Base-by-base conservation (phyloP, 2,329 filamentous ascomycete genomes). In the Calonectria ilicicola region DNA sequence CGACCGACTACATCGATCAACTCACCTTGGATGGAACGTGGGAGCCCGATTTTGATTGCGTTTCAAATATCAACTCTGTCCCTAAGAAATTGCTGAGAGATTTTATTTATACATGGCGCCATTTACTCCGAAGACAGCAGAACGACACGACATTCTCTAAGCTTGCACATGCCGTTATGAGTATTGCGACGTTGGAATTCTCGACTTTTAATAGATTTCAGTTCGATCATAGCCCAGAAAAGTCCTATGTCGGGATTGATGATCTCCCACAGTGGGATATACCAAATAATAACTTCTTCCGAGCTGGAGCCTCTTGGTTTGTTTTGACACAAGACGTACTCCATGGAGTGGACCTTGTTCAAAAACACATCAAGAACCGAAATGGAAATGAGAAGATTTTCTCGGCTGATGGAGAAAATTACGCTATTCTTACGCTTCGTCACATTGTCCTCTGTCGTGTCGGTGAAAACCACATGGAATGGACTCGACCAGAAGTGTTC, bases 41-140 rank as follows among this genome's bases (percentile, higher is more conserved):
- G 76, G 65, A 74, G 14, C 75, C 75, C 17, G 44, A 74, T 21
- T 10, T 74, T 12, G 15, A 74, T 10, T 1, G 3, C 1, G 0
- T 53, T 23, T 65, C 66, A 4, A 38, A 72, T 19, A 8, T n/a
- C 40, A 73, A 23, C n/a, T 19, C 71, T 46, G 76, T 78, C 19
- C 35, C 77, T 17, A 72, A 72, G 5, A 51, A 46, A 5, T 15
- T 79, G 0, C 60, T 79, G 8, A 21, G 27, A 47, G 75, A 79
- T 46, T 77, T 79, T 72, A 65, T 64, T 1, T 56, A 74, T 38
- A 62, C 53, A 12, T 78, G 76, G 78, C 78, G 77, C 5, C 77
- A 80, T 65, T 1, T 79, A n/a, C 51, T 78, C 42, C 73, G 69
- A 14, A 35, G 69, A 12, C 40, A 64, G 29, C 70, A 76, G 42